These are phyloP conservation scores for Olyra latifolia DNA, from an alignment of 176 grass and related monocot genomes.

Conservation along the genomic window DNA sequence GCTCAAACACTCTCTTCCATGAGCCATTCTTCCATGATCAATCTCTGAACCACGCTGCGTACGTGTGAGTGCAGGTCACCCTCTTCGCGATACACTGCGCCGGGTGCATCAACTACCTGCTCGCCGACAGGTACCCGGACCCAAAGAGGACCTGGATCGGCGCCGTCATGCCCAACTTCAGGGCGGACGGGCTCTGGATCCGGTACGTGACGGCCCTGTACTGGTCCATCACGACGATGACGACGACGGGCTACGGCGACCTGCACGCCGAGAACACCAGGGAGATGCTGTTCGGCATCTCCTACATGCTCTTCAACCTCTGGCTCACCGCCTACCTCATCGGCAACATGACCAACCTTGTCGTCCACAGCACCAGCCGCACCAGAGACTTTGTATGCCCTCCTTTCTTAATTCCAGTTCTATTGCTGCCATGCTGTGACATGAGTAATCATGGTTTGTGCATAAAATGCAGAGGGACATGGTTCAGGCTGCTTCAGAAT, in stretches of 20 bases:
- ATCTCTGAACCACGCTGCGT: neutral
- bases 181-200: constrained; percentile 67
- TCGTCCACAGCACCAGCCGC: constrained; percentile 91
- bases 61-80: constrained; percentile 54
- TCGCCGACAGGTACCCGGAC: constrained; percentile 87
- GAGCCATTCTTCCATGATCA: neutral
- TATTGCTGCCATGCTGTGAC: neutral
- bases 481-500: constrained; percentile 68
- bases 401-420: too few species aligned
- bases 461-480: constrained; percentile 66
- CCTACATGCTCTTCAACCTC: constrained; percentile 97
- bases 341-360: constrained; percentile 99
- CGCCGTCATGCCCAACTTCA: constrained; percentile 77
- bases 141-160: constrained; percentile 90
- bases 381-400: constrained; percentile 87
- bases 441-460: neutral
- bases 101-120: constrained; percentile 95
- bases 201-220: constrained; percentile 82
- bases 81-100: constrained; percentile 79
- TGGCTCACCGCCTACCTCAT: constrained; percentile 92
- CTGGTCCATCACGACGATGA: constrained; percentile 97
- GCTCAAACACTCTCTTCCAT: neutral
- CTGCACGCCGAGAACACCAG: constrained; percentile 83
- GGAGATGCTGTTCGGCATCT: constrained; percentile 88
- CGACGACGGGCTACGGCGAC: constrained; percentile 95